Percentiles rank a stretch among this genome's conserved stretches.
Evolutionary conservation across 2,329 filamentous ascomycete species (phyloP).

Genomic region (Clarireedia homoeocarpa): DNA sequence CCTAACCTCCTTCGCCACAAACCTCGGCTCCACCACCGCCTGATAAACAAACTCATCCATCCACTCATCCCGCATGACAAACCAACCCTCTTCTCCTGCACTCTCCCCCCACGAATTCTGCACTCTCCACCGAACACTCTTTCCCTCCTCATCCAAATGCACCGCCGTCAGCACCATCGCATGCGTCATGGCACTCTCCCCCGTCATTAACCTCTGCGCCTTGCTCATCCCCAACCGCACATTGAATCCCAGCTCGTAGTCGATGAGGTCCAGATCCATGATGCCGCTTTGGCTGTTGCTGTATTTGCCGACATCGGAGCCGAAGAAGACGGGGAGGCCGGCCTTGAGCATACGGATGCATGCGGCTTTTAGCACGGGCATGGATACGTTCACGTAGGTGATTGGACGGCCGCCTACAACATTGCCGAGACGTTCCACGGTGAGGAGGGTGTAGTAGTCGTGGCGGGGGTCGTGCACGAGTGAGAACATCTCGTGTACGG

Average conservation of each 20-base stretch:
- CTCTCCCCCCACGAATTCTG: conserved; percentile 76
- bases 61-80: conserved; percentile 80
- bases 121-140: conserved; percentile 71
- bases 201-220: conserved; percentile 62
- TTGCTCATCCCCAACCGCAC: conserved; percentile 67
- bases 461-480: conserved; percentile 83
- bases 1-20: conserved; percentile 55
- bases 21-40: conserved; percentile 70
- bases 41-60: conserved; percentile 80
- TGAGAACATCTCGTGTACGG: conserved; percentile 65
- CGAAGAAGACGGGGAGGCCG: conserved; percentile 80
- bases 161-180: conserved; percentile 88
- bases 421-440: conserved; percentile 73
- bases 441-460: conserved; percentile 61
- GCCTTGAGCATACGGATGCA: conserved; percentile 71
- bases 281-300: conserved; percentile 60
- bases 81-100: conserved; percentile 72
- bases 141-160: conserved; percentile 60
- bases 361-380: conserved; percentile 61
- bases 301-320: conserved; percentile 80
- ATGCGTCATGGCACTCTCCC: conserved; percentile 81
- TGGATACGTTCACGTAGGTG: conserved; percentile 77
- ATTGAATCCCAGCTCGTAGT: conserved; percentile 81
- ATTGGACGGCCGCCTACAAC: conserved; percentile 68
- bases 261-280: conserved; percentile 70